These are phyloP conservation scores for Yamadazyma songkhlaensis DNA, from an alignment of 1,139 yeast species.

Conservation along the genomic window DNA sequence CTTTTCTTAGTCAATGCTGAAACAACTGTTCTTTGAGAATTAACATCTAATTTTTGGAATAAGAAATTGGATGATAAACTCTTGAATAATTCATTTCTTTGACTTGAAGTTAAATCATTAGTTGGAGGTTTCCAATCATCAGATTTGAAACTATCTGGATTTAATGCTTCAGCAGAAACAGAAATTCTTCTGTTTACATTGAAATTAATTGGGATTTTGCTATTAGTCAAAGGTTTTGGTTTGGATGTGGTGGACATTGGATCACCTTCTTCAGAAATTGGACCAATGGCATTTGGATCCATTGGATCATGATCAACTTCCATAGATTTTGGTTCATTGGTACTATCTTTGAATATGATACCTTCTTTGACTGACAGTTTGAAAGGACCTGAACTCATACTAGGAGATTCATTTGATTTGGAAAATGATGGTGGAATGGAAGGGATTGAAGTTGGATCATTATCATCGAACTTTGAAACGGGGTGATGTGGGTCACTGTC, in stretches of 20 bases:
- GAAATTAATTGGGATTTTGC: conserved; percentile 52
- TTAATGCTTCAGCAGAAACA: conserved; percentile 77
- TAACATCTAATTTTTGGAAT: conserved; percentile 73
- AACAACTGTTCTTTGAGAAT: conserved; percentile 72
- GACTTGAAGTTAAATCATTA: conserved; percentile 61
- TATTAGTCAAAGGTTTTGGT: conserved; percentile 19
- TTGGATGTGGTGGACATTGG: conserved; percentile 12
- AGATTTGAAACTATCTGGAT: conserved; percentile 52
- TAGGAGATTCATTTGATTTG: conserved; percentile 5
- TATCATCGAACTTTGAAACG: conserved; percentile 44
- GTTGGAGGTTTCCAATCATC: conserved; percentile 76
- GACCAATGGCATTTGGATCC: conserved; percentile 5
- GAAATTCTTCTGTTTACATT: conserved; percentile 85
- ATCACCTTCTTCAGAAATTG: conserved; percentile 10
- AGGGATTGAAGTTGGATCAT: conserved; percentile 18
- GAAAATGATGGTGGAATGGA: conserved; percentile 14
- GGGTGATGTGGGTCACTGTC: conserved; percentile 60
- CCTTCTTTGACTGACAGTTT: neutral
- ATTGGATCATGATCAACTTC: conserved; percentile 11
- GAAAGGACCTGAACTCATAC: conserved; percentile 12
- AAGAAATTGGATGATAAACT: conserved; percentile 79
- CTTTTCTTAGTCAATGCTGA: conserved; percentile 75
- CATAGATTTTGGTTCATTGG: conserved; percentile 1
- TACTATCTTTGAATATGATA: neutral
- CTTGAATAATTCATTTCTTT: conserved; percentile 63